Base-by-base conservation (phyloP, 2,329 filamentous ascomycete species). In the Aspergillus ochraceoroseus region DNA sequence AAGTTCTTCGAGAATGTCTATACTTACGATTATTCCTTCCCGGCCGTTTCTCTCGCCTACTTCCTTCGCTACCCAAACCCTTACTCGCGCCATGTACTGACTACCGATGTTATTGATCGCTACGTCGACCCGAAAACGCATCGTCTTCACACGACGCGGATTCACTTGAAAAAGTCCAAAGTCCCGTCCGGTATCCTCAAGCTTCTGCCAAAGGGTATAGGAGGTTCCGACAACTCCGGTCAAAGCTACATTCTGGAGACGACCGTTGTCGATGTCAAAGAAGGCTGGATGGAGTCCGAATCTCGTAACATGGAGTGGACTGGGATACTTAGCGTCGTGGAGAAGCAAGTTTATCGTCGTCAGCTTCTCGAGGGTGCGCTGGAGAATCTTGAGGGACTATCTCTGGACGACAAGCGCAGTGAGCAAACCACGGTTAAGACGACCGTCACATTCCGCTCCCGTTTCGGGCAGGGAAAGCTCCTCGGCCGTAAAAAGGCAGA, bases 31-130 rank as follows among this genome's bases (percentile, higher is more conserved):
- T 82, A 82, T 62, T 73, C 76, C 50, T 82, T 83, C 62, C 72
- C 77, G 46, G 77, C 79, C 55, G 79, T 82, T 40, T 77, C 78
- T 33, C 72, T 83, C 45, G 79, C 79, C 61, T 83, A 82, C 67
- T 82, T 82, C 64, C 74, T 83, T 39, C 79, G 79, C 53, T 83
- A 83, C 55, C 79, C 79, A 1, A 83, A 83, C 54, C 79, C 79
- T 18, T 82, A 81, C 65, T 75, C 74, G 35, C 75, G 71, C 43
- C 79, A 83, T 68, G 79, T 83, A 51, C 68, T 80, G 50, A 79
- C 75, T 35, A 81, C 78, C 54, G 79, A 83, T 66, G 79, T 80
- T 59, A 80, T 83, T 59, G 72, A 76, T 46, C 76, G 79, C 40
- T 69, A 72, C 62, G 77, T 78, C 60, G 79, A 82, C 22, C 72